Evolutionary conservation across 176 grass and related monocot species (phyloP), one percentile per base, ranked within the genome.

Genomic region (Lolium rigidum): DNA sequence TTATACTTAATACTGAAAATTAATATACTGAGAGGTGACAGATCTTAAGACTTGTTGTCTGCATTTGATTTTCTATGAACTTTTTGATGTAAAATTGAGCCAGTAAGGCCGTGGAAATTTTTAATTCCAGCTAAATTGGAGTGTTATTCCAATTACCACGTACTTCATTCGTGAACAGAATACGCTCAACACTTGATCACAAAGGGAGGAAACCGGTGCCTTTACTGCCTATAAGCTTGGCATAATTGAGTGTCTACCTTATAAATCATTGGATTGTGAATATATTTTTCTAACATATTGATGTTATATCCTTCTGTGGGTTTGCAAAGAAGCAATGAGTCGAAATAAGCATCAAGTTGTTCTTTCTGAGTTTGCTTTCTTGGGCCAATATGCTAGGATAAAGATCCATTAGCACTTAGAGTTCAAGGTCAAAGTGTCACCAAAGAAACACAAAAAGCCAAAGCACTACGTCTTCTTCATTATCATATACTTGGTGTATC

Each of bases 251-350:
- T 81, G 44, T 58, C 62, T 52, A 25, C 6, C 31, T 12, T 38
- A 28, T 13, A 21, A 54, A 52, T 54, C 17, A 52, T 0, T 68
- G 20, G 47, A 18, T 68, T 52, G 7, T n/a, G 12, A 52, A 81
- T 5, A 51, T 35, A 7, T 52, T 81, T 18, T 81, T 81, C 18
- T 18, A 9, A 35, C 50, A 6, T 46, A 44, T 11, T 21, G 3
- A 37, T 15, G 31, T 46, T 24, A 25, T 76, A 54, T 13, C 35
- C 37, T 52, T 50, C 16, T 69, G 14, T 64, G 65, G 14, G 46
- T 44, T 82, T 12, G 5, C 37, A 61, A 80, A 35, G 76, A 72
- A 18, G 63, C 16, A 56, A 46, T 44, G n/a, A 77, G 75, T 57
- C 65, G 14, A 16, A 39, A 57, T 50, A 81, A 52, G 31, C 65